Base-by-base conservation (phyloP, 2,329 filamentous ascomycete species). In the Trichoderma sp. region DNA sequence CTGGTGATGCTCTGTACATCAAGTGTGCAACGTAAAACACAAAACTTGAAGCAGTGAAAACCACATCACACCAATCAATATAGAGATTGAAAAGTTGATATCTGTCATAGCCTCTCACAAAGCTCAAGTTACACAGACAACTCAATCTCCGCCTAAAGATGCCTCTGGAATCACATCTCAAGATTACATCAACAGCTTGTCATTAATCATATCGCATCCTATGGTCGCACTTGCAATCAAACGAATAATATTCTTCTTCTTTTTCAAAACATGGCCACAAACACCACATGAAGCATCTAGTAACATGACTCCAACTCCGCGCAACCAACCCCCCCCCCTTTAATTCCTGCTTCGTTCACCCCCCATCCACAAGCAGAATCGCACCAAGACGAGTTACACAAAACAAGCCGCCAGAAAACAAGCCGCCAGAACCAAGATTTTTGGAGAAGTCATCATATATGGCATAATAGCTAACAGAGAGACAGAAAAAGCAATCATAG, bases 381-480 rank as follows among this genome's bases (percentile, higher is more conserved):
- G 37, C 59, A 43, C 61, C 51, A 55, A 43, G 34, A 24, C 39
- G 54, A 26, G 26, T 43, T 24, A 56, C 37, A 51, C 28, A 54
- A 55, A 49, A 61, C 28, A 32, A 28, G 18, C 34, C 26, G n/a
- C 21, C n/a, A 39, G 34, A 21, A 49, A 30, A 64, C 24, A 11
- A 10, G 30, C 46, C 26, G 13, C 49, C 34, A 43, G 18, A 55
- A 11, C 59, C 28, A 58, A 37, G 30, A 14, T 16, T 37, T 37
- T 58, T 24, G n/a, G 18, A 30, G 26, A 26, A 69, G 60, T 58
- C 43, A 59, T 66, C 34, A 49, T 56, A 66, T 58, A 58, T 66
- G 61, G 61, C 61, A 32, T 66, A 66, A 65, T 65, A 56, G 46
- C 64, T 67, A 59, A 30, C 52, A 52, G 21, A 43, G 24, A 64